These are phyloP conservation scores for Aspergillus sp. DNA, from an alignment of 2,329 filamentous ascomycete genomes.

Conservation along the genomic window DNA sequence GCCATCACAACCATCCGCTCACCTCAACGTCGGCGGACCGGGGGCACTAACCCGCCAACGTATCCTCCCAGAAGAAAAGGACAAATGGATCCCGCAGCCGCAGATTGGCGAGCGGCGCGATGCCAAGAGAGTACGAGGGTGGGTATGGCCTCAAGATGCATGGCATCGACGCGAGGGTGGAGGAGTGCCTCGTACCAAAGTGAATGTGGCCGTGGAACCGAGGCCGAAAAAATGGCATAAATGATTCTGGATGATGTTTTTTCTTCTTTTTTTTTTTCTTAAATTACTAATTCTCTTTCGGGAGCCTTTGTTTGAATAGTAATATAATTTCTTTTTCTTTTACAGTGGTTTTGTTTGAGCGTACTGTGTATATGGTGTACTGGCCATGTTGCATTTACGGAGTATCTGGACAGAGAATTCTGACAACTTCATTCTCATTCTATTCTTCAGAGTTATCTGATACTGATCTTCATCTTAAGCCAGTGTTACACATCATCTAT, in stretches of 20 bases:
- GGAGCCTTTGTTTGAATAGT: background rate
- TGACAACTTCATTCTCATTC: too few species aligned
- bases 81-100: constrained; percentile 59
- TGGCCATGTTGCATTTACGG: background rate
- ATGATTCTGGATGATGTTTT: constrained; percentile 11
- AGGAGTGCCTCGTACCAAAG: constrained; percentile 12
- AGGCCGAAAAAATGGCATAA: constrained; percentile 35
- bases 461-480: background rate
- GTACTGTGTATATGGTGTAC: background rate
- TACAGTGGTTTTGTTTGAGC: background rate
- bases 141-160: constrained; percentile 59
- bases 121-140: constrained; percentile 56
- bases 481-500: background rate
- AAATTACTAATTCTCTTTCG: background rate
- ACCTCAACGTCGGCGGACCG: constrained; percentile 57
- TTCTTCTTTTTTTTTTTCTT: background rate
- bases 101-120: constrained; percentile 57
- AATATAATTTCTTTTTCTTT: constrained; percentile 13
- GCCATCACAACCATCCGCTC: constrained; percentile 52
- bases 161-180: constrained; percentile 54
- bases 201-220: constrained; percentile 8
- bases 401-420: too few species aligned
- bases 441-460: too few species aligned
- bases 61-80: constrained; percentile 48
- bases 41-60: constrained; percentile 54